Conservation (phyloP, 108 stramenopile genomes). For the Stephanodiscus triporus region DNA sequence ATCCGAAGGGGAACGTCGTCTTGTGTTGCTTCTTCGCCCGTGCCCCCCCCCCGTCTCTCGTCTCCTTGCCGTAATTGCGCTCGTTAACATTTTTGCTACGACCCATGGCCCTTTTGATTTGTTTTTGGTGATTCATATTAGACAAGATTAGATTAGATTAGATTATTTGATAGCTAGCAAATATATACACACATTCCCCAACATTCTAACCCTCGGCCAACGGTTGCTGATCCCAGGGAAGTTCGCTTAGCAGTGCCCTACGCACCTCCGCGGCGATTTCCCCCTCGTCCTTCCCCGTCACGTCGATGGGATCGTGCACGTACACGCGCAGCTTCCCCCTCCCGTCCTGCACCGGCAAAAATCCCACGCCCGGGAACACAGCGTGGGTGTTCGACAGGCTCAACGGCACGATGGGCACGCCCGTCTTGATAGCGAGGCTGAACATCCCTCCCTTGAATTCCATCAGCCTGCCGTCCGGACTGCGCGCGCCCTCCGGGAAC, state of each 20-base stretch:
- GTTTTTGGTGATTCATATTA: too few species aligned
- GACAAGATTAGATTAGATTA: too few species aligned
- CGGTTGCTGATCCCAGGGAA: conserved; percentile 73
- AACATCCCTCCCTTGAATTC: conserved; percentile 87
- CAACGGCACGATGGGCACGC: conserved; percentile 81
- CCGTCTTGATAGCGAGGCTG: conserved; percentile 71
- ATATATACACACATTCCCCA: too few species aligned
- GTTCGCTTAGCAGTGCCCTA: conserved; percentile 55
- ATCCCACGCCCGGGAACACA: conserved; percentile 64
- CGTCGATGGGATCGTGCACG: conserved; percentile 69
- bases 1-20: too few species aligned
- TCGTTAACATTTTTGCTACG: too few species aligned
- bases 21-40: too few species aligned
- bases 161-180: too few species aligned
- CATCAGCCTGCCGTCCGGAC: conserved; percentile 73
- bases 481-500: conserved; percentile 78
- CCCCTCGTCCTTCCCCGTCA: conserved; percentile 66
- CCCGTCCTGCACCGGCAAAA: conserved; percentile 76
- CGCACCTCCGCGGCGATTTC: conserved; percentile 60
- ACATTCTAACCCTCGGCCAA: conserved; percentile 8
- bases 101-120: too few species aligned
- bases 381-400: conserved; percentile 75
- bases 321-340: conserved; percentile 71
- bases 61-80: too few species aligned
- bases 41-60: too few species aligned